Base-by-base conservation (phyloP, 805 yeast species). In the Cyberlindnera maritima region DNA sequence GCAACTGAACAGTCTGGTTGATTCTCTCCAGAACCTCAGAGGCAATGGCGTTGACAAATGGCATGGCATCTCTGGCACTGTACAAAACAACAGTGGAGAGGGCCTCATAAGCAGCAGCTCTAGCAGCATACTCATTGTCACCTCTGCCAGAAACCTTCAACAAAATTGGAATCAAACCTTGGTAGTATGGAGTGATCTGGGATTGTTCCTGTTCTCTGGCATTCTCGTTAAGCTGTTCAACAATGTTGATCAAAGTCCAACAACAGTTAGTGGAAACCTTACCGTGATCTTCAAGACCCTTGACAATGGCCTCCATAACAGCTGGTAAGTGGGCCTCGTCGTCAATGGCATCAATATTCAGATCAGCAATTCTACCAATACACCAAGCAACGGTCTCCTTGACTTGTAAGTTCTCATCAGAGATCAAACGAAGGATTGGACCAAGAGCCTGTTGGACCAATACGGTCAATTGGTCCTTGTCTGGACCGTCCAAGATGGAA, bases 311-410 rank as follows among this genome's bases (percentile, higher is more conserved):
- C 44, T 77, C 74, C 46, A 94, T 69, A 44, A 94, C 81, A 38
- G 71, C 73, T 23, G 92, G 89, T 53, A 94, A 74, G 62, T 83
- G 84, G 4, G 69, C 65, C 37, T 79, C 74, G 23, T 79, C 64
- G 57, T 85, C 86, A 53, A 92, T 81, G 4, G 95, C 88, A 43
- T 79, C 87, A 52, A 87, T 77, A 36, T 84, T 88, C 43, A 85
- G 70, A 62, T 94, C 98, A 11, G 97, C 95, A 58, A 94, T 88
- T 67, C 97, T 81, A 48, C 99, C 99, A 50, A 94, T 74, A 70
- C 98, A 92, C 99, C 99, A 94, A 4, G 98, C 95, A 29, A 90
- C 97, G 1, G 99, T 91, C 63, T 94, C 99, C 64, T 88, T 86
- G 23, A 94, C 99, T 62, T 89, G 96, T 55, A 89, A 72, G 31